Conservation (phyloP, 176 grass and related monocot genomes). For the Oryza glaberrima region DNA sequence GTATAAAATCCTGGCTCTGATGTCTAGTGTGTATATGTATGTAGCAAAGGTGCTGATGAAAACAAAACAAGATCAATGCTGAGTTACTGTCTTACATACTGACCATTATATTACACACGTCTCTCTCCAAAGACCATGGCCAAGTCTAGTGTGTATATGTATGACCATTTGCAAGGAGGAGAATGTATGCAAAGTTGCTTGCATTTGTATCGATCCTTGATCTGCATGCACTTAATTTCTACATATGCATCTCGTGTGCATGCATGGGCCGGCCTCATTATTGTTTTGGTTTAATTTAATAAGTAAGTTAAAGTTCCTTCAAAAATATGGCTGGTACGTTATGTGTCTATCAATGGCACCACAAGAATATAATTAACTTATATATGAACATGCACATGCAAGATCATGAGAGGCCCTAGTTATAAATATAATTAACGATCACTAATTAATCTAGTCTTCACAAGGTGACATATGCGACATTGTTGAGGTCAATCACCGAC, state of each 20-base stretch:
- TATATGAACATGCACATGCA: neutral
- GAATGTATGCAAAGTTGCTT: neutral
- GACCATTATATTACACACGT: neutral
- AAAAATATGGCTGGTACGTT: too few species aligned
- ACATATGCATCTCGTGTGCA: neutral
- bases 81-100: neutral
- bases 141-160: neutral
- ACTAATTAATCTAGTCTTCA: constrained; percentile 3
- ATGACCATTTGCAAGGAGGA: neutral
- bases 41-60: neutral
- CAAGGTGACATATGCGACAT: constrained; percentile 2
- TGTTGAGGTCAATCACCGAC: constrained; percentile 11
- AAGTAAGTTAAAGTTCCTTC: neutral
- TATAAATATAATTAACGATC: neutral
- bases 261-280: neutral
- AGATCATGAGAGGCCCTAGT: too few species aligned
- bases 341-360: too few species aligned
- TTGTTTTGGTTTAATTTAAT: neutral
- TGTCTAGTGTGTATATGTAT: neutral
- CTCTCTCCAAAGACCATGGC: neutral
- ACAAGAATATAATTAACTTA: too few species aligned
- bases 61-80: neutral
- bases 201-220: neutral
- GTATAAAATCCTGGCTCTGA: too few species aligned
- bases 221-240: neutral